These are phyloP conservation scores for Plasmodium chabaudi DNA, from an alignment of 169 alveolate species.

Conservation along the genomic window DNA sequence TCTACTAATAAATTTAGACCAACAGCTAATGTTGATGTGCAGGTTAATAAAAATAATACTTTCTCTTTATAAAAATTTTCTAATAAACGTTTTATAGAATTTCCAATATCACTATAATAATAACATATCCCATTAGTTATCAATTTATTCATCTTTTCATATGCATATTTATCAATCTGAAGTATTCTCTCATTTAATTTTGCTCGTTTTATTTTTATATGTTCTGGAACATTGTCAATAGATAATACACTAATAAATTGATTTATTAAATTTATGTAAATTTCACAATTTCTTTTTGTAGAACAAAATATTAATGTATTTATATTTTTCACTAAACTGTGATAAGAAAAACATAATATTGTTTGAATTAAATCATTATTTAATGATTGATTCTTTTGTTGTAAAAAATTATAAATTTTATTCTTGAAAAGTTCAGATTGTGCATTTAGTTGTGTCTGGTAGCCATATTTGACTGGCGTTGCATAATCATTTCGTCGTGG, in stretches of 20 bases:
- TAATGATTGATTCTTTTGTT: not conserved
- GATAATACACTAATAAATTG: constrained; percentile 5
- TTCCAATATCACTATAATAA: constrained; percentile 50
- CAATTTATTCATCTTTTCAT: constrained; percentile 26
- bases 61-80: constrained; percentile 53
- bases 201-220: constrained; percentile 15
- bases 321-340: constrained; percentile 27
- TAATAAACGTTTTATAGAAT: constrained; percentile 19
- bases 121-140: constrained; percentile 58
- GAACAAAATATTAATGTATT: constrained; percentile 66
- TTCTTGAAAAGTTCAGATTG: not conserved
- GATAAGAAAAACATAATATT: constrained; percentile 18
- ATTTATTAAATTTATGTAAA: constrained; percentile 34
- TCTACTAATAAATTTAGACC: constrained; percentile 65
- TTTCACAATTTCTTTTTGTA: constrained; percentile 61
- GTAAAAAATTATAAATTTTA: constrained; percentile 17
- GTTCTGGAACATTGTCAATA: not conserved
- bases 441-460: too few species aligned
- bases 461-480: too few species aligned
- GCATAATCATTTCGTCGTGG: not conserved
- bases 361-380: constrained; percentile 26
- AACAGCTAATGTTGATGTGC: constrained; percentile 65
- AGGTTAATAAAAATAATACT: constrained; percentile 51
- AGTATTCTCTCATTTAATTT: constrained; percentile 31
- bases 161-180: constrained; percentile 28